phyloP scores from a whole-genome alignment of 495 filamentous ascomycete species.

The Mycothermus thermophilus region DNA sequence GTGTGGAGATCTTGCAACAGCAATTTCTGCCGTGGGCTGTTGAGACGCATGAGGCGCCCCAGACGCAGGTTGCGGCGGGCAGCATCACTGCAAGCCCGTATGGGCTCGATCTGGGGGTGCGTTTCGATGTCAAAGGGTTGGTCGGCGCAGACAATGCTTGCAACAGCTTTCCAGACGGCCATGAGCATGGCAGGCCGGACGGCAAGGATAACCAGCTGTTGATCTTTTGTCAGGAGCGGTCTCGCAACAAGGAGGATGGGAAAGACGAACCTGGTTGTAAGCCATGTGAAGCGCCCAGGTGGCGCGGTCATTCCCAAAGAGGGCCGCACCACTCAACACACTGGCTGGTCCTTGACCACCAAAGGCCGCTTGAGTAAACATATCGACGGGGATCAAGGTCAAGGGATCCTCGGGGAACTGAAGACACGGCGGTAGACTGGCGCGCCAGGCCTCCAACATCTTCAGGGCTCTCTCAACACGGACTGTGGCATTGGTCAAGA shows the following conservation, averaged over 20 bases:
- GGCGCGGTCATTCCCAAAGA: conserved; percentile 17
- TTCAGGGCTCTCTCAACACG: conserved; percentile 13
- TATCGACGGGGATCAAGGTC: conserved; percentile 3
- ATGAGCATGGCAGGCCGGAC: conserved; percentile 27
- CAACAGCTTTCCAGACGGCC: conserved; percentile 25
- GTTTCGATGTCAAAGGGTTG: conserved; percentile 8
- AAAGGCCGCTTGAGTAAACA: conserved; percentile 1
- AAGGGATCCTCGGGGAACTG: conserved; percentile 4
- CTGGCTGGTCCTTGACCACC: background rate
- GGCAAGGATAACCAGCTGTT: conserved; percentile 26
- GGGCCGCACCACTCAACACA: conserved; percentile 7
- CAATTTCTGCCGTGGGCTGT: conserved; percentile 14
- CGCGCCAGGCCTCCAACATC: conserved; percentile 16
- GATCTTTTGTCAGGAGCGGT: background rate
- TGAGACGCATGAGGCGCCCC: conserved; percentile 13
- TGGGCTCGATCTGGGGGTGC: conserved; percentile 7
- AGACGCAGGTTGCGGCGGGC: conserved; percentile 24
- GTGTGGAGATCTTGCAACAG: conserved; percentile 27
- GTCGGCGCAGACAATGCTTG: conserved; percentile 9
- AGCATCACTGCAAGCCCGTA: conserved; percentile 20
- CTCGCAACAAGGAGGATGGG: background rate
- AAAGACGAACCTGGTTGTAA: conserved; percentile 24
- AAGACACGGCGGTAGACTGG: conserved; percentile 5
- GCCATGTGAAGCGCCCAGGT: conserved; percentile 25
- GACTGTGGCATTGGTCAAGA: conserved; percentile 1